These are phyloP conservation scores for Corymbia calophylla DNA, from an alignment of 441 rosid species.

Conservation along the genomic window DNA sequence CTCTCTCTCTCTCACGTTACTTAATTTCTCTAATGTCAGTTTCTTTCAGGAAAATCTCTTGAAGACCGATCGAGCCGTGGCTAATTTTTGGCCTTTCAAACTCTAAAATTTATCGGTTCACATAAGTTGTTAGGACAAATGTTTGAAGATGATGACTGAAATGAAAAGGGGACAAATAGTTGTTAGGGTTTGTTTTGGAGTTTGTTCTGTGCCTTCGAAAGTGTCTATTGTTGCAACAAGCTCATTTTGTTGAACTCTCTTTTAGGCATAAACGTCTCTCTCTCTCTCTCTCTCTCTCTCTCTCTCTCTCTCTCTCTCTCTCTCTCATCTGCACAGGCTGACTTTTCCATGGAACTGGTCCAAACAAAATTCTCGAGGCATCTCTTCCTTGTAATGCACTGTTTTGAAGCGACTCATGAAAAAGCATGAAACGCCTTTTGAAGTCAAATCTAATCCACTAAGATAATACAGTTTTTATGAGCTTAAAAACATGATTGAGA, in stretches of 20 bases:
- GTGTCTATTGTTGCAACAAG: neutral
- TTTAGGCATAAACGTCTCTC: neutral
- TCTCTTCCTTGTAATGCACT: neutral
- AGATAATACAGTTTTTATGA: neutral
- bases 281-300: neutral
- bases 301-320: neutral
- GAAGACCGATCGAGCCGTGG: neutral
- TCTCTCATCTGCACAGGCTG: neutral
- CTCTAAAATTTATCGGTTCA: neutral
- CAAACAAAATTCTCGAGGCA: neutral
- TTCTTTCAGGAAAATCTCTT: neutral
- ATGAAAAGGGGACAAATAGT: neutral
- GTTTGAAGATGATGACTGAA: neutral
- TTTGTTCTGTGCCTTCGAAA: neutral
- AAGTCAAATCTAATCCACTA: neutral
- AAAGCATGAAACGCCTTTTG: neutral
- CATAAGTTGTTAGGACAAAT: neutral
- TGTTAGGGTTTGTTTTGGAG: neutral
- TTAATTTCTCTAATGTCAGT: neutral
- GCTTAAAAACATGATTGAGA: neutral
- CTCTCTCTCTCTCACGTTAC: neutral
- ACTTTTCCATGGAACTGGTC: neutral
- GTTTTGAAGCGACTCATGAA: neutral
- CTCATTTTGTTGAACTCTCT: neutral
- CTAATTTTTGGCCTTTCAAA: neutral